Conservation (phyloP, 805 yeast genomes). For the Danielia reshetovae region DNA sequence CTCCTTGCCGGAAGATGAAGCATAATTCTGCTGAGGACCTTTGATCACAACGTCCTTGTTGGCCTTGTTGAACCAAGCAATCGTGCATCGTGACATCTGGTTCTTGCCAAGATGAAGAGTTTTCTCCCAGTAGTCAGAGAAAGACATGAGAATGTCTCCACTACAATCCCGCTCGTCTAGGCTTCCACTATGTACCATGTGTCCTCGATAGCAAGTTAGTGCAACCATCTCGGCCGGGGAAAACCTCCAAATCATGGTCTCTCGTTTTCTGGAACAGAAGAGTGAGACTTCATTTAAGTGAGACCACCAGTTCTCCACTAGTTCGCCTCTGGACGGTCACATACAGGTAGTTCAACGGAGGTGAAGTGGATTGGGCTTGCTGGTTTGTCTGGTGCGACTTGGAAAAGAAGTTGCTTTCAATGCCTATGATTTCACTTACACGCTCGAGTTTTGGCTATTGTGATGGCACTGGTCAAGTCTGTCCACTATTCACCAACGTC, state of each 20-base stretch:
- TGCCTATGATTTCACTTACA: constrained; percentile 26
- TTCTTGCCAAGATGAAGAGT: constrained; percentile 24
- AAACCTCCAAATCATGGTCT: constrained; percentile 32
- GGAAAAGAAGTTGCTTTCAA: constrained; percentile 21
- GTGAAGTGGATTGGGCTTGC: constrained; percentile 31
- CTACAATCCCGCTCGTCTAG: constrained; percentile 29
- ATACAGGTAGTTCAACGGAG: constrained; percentile 30
- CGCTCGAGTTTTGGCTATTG: constrained; percentile 22
- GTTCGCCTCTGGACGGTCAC: constrained; percentile 20
- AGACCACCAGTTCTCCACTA: constrained; percentile 37
- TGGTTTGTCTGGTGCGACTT: constrained; percentile 23
- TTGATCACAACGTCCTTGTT: constrained; percentile 21
- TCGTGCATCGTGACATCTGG: constrained; percentile 25
- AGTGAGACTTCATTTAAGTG: constrained; percentile 34
- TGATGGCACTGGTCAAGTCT: constrained; percentile 10
- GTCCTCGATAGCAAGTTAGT: constrained; percentile 31
- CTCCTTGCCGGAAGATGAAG: constrained; percentile 24
- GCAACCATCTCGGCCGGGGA: constrained; percentile 34
- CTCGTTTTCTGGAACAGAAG: constrained; percentile 31
- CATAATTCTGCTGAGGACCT: constrained; percentile 14
- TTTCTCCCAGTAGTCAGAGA: constrained; percentile 29
- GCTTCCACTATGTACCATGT: constrained; percentile 32
- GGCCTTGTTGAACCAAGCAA: constrained; percentile 35
- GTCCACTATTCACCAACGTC: constrained; percentile 27
- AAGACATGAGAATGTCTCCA: constrained; percentile 38